These are phyloP conservation scores for Aspergillus niger DNA, from an alignment of 2,329 filamentous ascomycete species.

Conservation along the genomic window DNA sequence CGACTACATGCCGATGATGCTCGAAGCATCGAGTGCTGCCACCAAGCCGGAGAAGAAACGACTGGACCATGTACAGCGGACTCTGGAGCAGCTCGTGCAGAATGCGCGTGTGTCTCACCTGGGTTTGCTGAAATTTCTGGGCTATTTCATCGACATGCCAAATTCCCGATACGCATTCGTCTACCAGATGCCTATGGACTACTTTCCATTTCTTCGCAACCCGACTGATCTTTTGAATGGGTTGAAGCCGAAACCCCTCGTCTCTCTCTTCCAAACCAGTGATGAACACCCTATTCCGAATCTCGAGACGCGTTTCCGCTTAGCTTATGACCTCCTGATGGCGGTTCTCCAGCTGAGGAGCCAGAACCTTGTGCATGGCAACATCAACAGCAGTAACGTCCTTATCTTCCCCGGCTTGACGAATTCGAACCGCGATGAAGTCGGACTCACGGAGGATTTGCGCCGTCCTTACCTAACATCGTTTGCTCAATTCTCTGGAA, in stretches of 20 bases:
- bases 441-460: constrained; percentile 46
- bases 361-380: constrained; percentile 60
- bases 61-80: constrained; percentile 40
- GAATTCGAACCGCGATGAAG: constrained; percentile 37
- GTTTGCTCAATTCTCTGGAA: constrained; percentile 59
- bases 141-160: constrained; percentile 59
- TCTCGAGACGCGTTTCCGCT: constrained; percentile 62
- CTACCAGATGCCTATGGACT: constrained; percentile 58
- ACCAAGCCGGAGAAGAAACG: constrained; percentile 32
- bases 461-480: constrained; percentile 61
- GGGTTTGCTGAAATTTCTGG: constrained; percentile 47
- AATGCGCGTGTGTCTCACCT: constrained; percentile 46
- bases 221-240: constrained; percentile 41
- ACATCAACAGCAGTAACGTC: constrained; percentile 67
- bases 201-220: constrained; percentile 47
- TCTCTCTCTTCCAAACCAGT: constrained; percentile 45
- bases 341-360: constrained; percentile 60
- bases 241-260: constrained; percentile 43
- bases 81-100: constrained; percentile 44
- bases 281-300: constrained; percentile 53
- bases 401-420: constrained; percentile 54
- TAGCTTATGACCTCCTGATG: constrained; percentile 61
- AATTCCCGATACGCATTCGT: constrained; percentile 61
- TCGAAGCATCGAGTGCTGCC: constrained; percentile 35
- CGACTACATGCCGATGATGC: constrained; percentile 46